Evolutionary conservation across 2,329 filamentous ascomycete species (phyloP).

Genomic region (Fusarium miscanthi): DNA sequence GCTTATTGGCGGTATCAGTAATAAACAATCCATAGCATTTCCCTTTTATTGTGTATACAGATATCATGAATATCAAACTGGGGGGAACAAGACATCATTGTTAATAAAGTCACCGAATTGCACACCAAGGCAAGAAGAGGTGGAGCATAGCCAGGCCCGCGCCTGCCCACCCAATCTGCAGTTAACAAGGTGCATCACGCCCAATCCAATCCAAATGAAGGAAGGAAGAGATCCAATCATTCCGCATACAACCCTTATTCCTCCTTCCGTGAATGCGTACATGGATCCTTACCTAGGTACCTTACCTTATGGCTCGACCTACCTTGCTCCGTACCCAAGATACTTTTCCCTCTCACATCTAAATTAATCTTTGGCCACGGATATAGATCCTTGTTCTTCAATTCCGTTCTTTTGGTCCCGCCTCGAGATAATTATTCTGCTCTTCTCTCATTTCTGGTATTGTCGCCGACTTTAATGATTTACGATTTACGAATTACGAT

Average conservation of each 20-base stretch:
- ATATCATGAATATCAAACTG: neutral
- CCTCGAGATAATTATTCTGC: neutral
- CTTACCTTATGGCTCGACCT: neutral
- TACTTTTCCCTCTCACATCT: conserved; percentile 23
- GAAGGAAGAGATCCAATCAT: conserved; percentile 12
- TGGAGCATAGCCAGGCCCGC: conserved; percentile 32
- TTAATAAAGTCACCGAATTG: neutral
- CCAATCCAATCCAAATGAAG: conserved; percentile 11
- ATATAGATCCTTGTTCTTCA: conserved; percentile 1
- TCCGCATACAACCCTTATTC: conserved; percentile 7
- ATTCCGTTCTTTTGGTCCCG: conserved; percentile 1
- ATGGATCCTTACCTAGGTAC: neutral
- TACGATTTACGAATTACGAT: conserved; percentile 16
- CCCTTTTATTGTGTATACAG: neutral
- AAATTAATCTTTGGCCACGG: conserved; percentile 13
- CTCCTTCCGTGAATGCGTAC: conserved; percentile 15
- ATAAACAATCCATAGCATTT: neutral
- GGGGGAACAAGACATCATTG: neutral
- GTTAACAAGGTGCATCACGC: conserved; percentile 25
- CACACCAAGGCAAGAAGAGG: neutral
- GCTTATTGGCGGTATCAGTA: neutral
- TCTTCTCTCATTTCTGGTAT: neutral
- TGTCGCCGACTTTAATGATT: conserved; percentile 2
- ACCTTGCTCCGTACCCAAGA: neutral
- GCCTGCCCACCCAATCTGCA: conserved; percentile 32